Percentiles rank a stretch among this genome's conserved stretches.
phyloP scores from a whole-genome alignment of 345 rosid species.

The Aquilaria yunnanensis region DNA sequence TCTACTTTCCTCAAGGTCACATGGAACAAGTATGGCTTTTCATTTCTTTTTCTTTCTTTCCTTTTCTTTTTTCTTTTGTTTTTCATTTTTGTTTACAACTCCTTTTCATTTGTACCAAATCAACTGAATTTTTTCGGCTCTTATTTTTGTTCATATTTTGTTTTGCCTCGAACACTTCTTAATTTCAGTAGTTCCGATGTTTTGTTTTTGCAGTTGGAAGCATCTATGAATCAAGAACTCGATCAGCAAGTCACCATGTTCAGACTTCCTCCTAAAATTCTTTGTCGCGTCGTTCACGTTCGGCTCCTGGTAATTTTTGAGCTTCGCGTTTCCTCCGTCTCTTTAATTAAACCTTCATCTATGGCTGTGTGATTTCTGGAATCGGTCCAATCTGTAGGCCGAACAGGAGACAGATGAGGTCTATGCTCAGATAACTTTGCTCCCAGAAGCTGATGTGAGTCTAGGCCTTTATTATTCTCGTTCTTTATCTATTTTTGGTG shows the following conservation, averaged over 20 bases:
- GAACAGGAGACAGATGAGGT: conserved; percentile 88
- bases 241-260: conserved; percentile 51
- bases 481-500: background rate
- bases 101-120: background rate
- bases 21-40: conserved; percentile 52
- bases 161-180: conserved; percentile 6
- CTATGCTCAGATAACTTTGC: conserved; percentile 83
- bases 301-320: conserved; percentile 44
- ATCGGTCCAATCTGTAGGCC: conserved; percentile 29
- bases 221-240: conserved; percentile 76
- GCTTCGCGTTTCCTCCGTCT: conserved; percentile 3
- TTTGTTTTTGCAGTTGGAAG: conserved; percentile 53
- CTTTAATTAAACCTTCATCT: background rate
- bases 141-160: background rate
- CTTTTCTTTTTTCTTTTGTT: background rate
- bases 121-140: conserved; percentile 2
- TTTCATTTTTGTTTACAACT: background rate
- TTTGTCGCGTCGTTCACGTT: conserved; percentile 60
- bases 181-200: conserved; percentile 2
- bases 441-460: conserved; percentile 65
- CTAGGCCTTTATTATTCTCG: conserved; percentile 1
- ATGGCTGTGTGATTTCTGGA: background rate
- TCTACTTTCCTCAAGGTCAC: conserved; percentile 75
- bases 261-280: conserved; percentile 73
- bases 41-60: background rate